Base-by-base conservation (phyloP, 345 rosid genomes). In the Eutrema japonicum region DNA sequence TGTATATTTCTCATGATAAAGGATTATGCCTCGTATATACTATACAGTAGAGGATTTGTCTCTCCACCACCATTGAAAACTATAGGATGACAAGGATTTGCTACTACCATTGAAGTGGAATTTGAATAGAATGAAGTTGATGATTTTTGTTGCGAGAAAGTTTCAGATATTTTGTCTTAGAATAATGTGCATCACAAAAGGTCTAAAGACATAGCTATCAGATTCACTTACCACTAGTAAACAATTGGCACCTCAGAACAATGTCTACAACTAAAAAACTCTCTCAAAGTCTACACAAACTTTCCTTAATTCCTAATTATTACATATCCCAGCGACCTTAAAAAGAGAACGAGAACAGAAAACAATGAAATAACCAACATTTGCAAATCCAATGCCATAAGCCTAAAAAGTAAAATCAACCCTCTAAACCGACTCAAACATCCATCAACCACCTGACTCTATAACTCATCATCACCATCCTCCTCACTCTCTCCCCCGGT, bases 391-490 rank as follows among this genome's bases (percentile, higher is more conserved):
- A 26, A 37, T 7, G 18, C 10, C 53, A 46, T 32, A 47, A 38
- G 30, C 32, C 55, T 64, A 27, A 29, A 29, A 4, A 27, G 35
- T 32, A 32, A 32, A 4, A 32, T 5, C 7, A 45, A 40, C n/a
- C 42, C 13, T 51, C 58, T 8, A 22, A 51, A 26, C 71, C 4
- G 49, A 51, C 29, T 52, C 48, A 26, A 47, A 49, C 68, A 41
- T 2, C 14, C 37, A 41, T 52, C 2, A 12, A 42, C 12, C 33
- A 63, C 33, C 32, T 10, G 33, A 51, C 43, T 78, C 75, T 79
- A 83, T 58, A 88, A 49, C 73, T 88, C 92, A 71, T 84, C 86
- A 32, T 74, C 82, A 64, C 62, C 82, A 0, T 76, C 70, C 47
- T 75, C 81, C 7, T 83, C 55, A 50, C 67, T 65, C 13, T 64